Conservation (phyloP, 768 basidiomycete species). For the Pulveroboletus ravenelii region DNA sequence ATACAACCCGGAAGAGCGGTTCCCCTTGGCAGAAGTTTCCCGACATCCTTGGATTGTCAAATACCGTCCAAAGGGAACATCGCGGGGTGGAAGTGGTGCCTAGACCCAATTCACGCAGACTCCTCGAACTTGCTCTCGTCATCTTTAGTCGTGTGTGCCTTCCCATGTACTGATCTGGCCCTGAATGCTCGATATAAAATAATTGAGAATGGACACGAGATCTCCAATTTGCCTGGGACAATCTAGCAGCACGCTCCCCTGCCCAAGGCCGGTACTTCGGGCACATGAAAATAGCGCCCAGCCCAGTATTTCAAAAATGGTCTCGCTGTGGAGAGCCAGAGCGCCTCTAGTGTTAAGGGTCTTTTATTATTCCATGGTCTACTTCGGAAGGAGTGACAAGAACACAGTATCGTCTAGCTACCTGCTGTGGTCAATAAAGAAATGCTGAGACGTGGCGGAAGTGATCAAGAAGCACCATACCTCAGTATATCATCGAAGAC, state of each 20-base stretch:
- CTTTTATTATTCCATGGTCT: constrained; percentile 19
- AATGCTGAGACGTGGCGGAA: neutral
- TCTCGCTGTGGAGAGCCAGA: neutral
- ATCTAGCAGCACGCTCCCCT: neutral
- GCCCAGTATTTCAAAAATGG: neutral
- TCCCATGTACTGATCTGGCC: constrained; percentile 9
- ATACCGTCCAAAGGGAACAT: constrained; percentile 49
- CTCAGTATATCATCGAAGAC: constrained; percentile 73
- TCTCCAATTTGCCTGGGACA: too few relatives aligned
- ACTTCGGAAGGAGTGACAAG: constrained; percentile 18
- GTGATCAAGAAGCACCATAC: neutral
- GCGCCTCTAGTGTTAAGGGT: constrained; percentile 7
- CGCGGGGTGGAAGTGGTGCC: constrained; percentile 24
- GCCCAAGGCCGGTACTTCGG: too few relatives aligned
- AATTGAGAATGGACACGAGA: neutral
- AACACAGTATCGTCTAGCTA: constrained; percentile 21
- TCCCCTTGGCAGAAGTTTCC: constrained; percentile 70
- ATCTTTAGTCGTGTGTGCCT: constrained; percentile 12
- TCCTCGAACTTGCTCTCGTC: neutral
- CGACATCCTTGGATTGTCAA: constrained; percentile 85
- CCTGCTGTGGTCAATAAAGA: neutral
- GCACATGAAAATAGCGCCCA: neutral
- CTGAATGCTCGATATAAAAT: neutral
- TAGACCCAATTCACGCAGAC: constrained; percentile 2
- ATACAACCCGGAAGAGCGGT: constrained; percentile 71